A percentile compares a stretch with the other conserved stretches of the same genome.
These are phyloP conservation scores for Plantago coronopus DNA, from an alignment of 305 asterid species.

Conservation along the genomic window DNA sequence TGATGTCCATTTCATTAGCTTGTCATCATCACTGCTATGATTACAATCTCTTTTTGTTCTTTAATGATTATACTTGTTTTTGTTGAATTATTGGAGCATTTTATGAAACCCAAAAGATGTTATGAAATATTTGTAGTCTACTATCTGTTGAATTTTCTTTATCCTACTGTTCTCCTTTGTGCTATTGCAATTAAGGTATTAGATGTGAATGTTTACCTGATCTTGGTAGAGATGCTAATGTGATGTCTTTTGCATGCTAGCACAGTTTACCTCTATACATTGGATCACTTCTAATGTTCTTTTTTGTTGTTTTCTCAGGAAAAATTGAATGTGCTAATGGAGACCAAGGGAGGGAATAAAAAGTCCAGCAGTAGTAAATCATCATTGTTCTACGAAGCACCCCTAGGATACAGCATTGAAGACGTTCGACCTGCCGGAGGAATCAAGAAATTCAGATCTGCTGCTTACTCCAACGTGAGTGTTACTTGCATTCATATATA, in stretches of 20 bases:
- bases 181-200: neutral
- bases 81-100: no score
- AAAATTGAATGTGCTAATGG: constrained; percentile 76
- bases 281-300: constrained; percentile 11
- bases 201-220: neutral
- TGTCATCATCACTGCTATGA: no score
- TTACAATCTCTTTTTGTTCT: no score
- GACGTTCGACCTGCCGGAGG: constrained; percentile 96
- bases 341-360: constrained; percentile 77
- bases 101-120: neutral
- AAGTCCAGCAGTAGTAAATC: constrained; percentile 79
- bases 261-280: neutral
- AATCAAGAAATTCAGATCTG: constrained; percentile 92
- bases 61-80: no score
- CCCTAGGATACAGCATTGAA: constrained; percentile 89
- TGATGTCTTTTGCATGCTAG: neutral
- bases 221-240: no score
- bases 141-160: neutral
- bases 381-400: constrained; percentile 79
- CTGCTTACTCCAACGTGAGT: constrained; percentile 97
- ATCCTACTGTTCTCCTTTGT: no score
- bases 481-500: neutral
- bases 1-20: no score
- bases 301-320: constrained; percentile 23
- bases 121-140: neutral